These are phyloP conservation scores for Sphaerobolus stellatus DNA, from an alignment of 1,284 basidiomycete species.

Conservation along the genomic window DNA sequence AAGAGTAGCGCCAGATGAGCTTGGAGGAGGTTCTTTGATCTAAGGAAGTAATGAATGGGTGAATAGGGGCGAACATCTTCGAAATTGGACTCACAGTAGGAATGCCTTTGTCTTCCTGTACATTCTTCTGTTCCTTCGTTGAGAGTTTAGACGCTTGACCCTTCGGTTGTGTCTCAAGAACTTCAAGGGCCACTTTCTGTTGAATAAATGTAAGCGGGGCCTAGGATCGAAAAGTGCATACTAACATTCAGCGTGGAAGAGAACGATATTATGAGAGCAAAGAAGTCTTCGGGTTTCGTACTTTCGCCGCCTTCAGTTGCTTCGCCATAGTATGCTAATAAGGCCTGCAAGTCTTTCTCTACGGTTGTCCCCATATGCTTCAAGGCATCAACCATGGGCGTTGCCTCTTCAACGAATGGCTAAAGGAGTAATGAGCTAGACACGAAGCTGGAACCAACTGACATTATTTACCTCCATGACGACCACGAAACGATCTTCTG, in stretches of 20 bases:
- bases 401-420: slow-evolving; percentile 58
- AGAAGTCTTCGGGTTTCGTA: slow-evolving; percentile 77
- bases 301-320: slow-evolving; percentile 54
- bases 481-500: slow-evolving; percentile 59
- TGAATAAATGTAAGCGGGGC: not conserved
- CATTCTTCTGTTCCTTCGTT: no score
- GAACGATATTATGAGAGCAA: slow-evolving; percentile 71
- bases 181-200: slow-evolving; percentile 76
- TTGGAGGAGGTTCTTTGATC: slow-evolving; percentile 32
- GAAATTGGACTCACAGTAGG: no score
- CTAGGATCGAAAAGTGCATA: slow-evolving; percentile 2
- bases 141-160: no score
- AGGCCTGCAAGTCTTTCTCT: slow-evolving; percentile 54
- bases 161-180: slow-evolving; percentile 55
- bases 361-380: slow-evolving; percentile 59
- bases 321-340: slow-evolving; percentile 76
- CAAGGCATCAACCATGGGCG: slow-evolving; percentile 58
- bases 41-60: no score
- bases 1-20: slow-evolving; percentile 19
- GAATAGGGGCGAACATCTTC: no score
- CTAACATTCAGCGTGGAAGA: slow-evolving; percentile 68
- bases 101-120: no score
- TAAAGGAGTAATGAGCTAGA: slow-evolving; percentile 24
- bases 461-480: slow-evolving; percentile 60
- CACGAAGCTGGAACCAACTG: slow-evolving; percentile 3